Conservation (phyloP, 495 filamentous ascomycete genomes). For the Aspergillus haitiensis region DNA sequence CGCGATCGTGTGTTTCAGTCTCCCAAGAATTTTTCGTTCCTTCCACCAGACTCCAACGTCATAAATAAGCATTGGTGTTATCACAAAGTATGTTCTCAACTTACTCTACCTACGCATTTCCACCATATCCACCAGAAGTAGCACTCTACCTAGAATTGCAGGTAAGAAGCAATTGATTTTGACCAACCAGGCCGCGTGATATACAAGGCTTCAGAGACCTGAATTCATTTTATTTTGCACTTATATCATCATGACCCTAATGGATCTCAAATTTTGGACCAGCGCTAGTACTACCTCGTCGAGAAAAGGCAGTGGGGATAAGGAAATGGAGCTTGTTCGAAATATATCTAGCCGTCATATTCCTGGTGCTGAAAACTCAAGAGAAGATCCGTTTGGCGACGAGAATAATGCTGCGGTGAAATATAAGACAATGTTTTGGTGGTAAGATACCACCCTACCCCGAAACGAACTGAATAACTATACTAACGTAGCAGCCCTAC, state of each 20-base stretch:
- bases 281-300: not conserved
- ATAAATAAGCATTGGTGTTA: no score
- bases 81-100: no score
- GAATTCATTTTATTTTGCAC: not conserved
- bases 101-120: no score
- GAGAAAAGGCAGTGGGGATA: not conserved
- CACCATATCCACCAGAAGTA: no score
- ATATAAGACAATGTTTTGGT: constrained; percentile 2
- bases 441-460: not conserved
- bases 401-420: not conserved
- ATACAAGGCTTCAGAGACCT: not conserved
- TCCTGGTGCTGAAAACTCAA: not conserved
- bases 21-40: not conserved
- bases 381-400: not conserved
- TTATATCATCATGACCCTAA: not conserved
- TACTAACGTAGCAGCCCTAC: not conserved
- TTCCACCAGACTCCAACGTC: not conserved
- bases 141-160: no score
- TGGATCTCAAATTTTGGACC: not conserved
- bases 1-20: no score
- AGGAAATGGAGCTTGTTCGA: not conserved
- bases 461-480: not conserved
- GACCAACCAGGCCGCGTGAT: no score
- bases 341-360: not conserved
- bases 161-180: no score